Conservation (phyloP, 2,329 filamentous ascomycete species). For the Aspergillus sp. region DNA sequence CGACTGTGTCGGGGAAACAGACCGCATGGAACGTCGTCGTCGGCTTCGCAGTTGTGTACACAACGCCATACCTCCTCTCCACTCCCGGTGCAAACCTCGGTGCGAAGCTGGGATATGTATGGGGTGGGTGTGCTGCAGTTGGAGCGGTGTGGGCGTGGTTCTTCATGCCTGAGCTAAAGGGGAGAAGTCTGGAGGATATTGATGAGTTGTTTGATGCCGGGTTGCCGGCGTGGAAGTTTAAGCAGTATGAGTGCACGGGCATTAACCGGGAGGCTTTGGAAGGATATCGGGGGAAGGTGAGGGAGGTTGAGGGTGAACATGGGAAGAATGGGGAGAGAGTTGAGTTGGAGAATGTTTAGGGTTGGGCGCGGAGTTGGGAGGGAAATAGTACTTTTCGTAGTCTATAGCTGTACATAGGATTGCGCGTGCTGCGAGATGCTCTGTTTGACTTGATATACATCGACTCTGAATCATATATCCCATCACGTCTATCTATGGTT, state of each 20-base stretch:
- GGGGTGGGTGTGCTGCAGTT: background rate
- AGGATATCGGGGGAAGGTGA: background rate
- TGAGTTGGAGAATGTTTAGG: background rate
- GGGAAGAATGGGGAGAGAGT: background rate
- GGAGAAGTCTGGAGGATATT: background rate
- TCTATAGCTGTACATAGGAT: background rate
- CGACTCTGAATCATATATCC: background rate
- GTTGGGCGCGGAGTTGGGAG: background rate
- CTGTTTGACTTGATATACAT: background rate
- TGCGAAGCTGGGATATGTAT: slow-evolving; percentile 1
- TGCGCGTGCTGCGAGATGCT: background rate
- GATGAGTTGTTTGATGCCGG: background rate
- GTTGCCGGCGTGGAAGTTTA: background rate
- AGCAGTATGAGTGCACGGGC: background rate
- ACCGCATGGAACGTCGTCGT: background rate
- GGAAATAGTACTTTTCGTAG: background rate
- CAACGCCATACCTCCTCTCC: slow-evolving; percentile 1
- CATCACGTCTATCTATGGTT: background rate
- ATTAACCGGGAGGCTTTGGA: background rate
- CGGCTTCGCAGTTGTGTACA: background rate
- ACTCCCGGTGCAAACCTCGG: slow-evolving; percentile 2
- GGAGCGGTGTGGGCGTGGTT: slow-evolving; percentile 3
- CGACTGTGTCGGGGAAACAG: background rate
- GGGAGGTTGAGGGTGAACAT: background rate
- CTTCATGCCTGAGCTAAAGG: slow-evolving; percentile 2